These are phyloP conservation scores for Vicia villosa DNA, from an alignment of 306 rosid genomes.

Conservation along the genomic window DNA sequence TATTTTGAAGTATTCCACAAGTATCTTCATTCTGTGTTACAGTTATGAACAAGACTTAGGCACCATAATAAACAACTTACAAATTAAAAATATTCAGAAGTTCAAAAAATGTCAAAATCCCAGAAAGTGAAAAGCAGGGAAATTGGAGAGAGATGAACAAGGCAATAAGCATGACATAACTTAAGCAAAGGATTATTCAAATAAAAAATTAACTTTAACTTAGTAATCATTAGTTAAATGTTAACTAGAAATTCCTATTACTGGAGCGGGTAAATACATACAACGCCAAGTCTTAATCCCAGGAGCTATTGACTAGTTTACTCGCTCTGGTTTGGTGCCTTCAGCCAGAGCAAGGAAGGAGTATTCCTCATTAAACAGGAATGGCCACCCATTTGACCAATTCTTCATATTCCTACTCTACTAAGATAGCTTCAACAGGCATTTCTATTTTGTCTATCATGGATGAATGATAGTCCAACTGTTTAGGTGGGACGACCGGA, in stretches of 20 bases:
- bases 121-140: slow-evolving; percentile 12
- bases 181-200: slow-evolving; percentile 15
- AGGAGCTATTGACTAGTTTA: not conserved
- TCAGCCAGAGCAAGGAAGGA: slow-evolving; percentile 12
- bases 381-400: not conserved
- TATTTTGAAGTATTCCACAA: slow-evolving; percentile 91
- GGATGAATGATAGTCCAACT: not conserved
- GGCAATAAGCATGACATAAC: not conserved
- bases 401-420: slow-evolving; percentile 22
- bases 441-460: slow-evolving; percentile 1
- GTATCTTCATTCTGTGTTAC: slow-evolving; percentile 64
- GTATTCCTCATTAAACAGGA: slow-evolving; percentile 3
- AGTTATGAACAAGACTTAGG: slow-evolving; percentile 37
- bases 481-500: not conserved
- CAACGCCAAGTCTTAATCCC: slow-evolving; percentile 21
- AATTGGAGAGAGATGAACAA: slow-evolving; percentile 16
- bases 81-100: slow-evolving; percentile 18
- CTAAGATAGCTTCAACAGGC: not conserved
- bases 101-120: slow-evolving; percentile 17
- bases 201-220: not conserved
- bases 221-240: slow-evolving; percentile 3
- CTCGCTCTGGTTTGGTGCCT: slow-evolving; percentile 8
- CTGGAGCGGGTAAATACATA: slow-evolving; percentile 4
- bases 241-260: slow-evolving; percentile 5
- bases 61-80: slow-evolving; percentile 35